Conservation (phyloP, 306 rosid species). For the Psophocarpus tetragonolobus region DNA sequence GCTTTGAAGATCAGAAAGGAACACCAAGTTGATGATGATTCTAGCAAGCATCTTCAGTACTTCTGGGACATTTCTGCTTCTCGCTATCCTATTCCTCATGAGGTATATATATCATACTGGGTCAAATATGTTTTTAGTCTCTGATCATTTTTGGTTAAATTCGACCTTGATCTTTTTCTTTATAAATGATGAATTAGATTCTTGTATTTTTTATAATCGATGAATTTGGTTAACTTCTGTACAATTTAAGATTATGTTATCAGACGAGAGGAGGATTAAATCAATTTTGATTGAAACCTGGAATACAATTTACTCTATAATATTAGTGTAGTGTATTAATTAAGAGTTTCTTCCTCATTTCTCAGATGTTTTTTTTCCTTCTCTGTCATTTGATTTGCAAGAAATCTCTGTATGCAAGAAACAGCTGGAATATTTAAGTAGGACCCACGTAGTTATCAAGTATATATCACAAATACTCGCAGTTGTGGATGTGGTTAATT, state of each 20-base stretch:
- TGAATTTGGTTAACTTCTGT: background rate
- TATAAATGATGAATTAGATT: background rate
- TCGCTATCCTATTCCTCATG: conserved; percentile 54
- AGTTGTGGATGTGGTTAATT: background rate
- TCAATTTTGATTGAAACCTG: background rate
- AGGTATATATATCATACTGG: conserved; percentile 33
- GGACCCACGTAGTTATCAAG: background rate
- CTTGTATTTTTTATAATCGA: background rate
- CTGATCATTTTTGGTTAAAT: background rate
- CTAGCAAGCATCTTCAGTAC: conserved; percentile 23
- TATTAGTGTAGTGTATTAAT: background rate
- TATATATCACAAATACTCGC: background rate
- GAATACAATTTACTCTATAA: too few relatives aligned
- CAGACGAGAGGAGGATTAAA: background rate
- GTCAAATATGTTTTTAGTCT: background rate
- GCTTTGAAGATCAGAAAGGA: conserved; percentile 26
- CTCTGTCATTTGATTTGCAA: background rate
- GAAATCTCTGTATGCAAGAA: background rate
- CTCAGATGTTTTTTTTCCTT: background rate
- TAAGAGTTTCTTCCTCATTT: background rate
- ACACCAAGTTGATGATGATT: background rate
- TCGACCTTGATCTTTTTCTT: background rate
- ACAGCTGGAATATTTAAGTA: background rate
- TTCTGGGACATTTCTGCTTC: conserved; percentile 65
- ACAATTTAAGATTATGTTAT: background rate